These are phyloP conservation scores for Clarireedia paspali DNA, from an alignment of 2,329 filamentous ascomycete species.

Conservation along the genomic window DNA sequence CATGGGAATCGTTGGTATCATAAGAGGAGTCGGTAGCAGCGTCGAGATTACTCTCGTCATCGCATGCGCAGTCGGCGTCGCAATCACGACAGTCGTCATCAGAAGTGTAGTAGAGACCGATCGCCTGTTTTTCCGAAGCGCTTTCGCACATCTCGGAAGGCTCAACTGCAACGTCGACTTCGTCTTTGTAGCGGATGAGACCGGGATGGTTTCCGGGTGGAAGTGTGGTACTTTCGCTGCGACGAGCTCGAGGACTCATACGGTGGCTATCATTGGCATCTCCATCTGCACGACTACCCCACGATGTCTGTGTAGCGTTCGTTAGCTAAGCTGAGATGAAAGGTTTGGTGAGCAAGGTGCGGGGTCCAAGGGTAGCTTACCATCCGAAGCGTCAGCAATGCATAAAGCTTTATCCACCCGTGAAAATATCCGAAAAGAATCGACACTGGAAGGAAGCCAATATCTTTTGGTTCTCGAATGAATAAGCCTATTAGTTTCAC, in stretches of 20 bases:
- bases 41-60: constrained; percentile 13
- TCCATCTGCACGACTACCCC: constrained; percentile 89
- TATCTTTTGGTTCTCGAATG: constrained; percentile 72
- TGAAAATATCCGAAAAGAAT: constrained; percentile 90
- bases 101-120: not conserved
- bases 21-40: constrained; percentile 15
- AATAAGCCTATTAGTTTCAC: constrained; percentile 88
- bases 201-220: constrained; percentile 35
- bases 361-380: constrained; percentile 35
- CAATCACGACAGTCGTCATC: constrained; percentile 5
- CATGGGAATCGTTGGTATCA: constrained; percentile 20
- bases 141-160: constrained; percentile 1
- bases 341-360: not conserved
- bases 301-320: constrained; percentile 61
- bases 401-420: constrained; percentile 85
- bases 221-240: constrained; percentile 34
- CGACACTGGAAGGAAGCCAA: constrained; percentile 75
- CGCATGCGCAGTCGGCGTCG: constrained; percentile 5
- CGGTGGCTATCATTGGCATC: constrained; percentile 73
- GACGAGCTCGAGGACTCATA: constrained; percentile 28
- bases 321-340: constrained; percentile 5
- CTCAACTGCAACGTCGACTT: not conserved
- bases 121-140: constrained; percentile 1
- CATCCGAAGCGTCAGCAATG: constrained; percentile 73
- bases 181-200: constrained; percentile 39